Base-by-base conservation (phyloP, 1,284 basidiomycete species). In the Grifola frondosa region DNA sequence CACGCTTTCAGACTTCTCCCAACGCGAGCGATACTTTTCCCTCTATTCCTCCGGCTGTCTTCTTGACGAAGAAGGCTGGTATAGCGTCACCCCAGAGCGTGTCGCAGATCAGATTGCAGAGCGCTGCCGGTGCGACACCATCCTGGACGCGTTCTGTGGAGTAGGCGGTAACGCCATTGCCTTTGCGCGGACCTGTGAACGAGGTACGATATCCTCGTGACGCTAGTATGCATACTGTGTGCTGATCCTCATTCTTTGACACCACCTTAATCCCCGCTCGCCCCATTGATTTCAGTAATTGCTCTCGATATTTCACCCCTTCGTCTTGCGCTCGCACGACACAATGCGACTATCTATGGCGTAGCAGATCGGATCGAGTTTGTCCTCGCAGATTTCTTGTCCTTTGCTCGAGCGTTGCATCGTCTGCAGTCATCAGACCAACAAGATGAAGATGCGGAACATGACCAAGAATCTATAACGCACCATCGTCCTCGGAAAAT, bases 161-260 rank as follows among this genome's bases (percentile, higher is more conserved):
- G 95, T 98, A 0, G 97, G 97, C 8, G 97, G 97, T 3, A 99
- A 99, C 59, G 82, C 94, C 1, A 99, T 99, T 44, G 92, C 94
- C 9, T 97, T 99, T 66, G 97, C 97, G 1, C 81, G 88, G 61
- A 97, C 94, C 1, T 98, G 95, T 66, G 86, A 95, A 63, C 73
- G 85, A 63, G 91, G 91, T 92, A 55, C 46, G 80, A n/a, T n/a
- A n/a, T 63, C 30, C 34, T 37, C 16, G 21, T 30, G 25, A 23
- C 15, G n/a, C 29, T 24, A 22, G 33, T 16, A 41, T 46, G 23
- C 29, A n/a, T n/a, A 2, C 19, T 23, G 13, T 45, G 37, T 37
- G n/a, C 40, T 50, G 19, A 30, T 40, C 30, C 25, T 43, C 30
- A 39, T 33, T 17, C 19, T 16, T 8, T 23, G 10, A 29, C 15